Percentiles rank a stretch among this genome's conserved stretches.
Conservation (phyloP, 768 basidiomycete species). For the Lentinula detonsa region DNA sequence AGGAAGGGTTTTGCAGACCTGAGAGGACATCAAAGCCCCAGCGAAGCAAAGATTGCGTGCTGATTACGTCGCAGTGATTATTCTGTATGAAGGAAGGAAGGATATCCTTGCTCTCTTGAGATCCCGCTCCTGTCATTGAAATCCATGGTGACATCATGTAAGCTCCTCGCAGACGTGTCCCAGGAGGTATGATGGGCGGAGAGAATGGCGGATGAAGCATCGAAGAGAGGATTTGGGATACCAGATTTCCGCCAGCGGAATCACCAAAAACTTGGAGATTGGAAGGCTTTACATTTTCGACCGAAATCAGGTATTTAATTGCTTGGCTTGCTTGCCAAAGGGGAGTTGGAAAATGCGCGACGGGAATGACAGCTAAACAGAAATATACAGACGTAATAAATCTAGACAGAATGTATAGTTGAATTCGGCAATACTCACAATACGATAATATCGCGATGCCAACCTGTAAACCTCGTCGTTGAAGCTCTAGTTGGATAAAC, state of each 20-base stretch:
- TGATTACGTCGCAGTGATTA: slow-evolving; percentile 20
- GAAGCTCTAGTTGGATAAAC: slow-evolving; percentile 3
- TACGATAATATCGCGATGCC: slow-evolving; percentile 9
- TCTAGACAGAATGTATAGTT: background rate
- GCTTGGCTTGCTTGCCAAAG: slow-evolving; percentile 12
- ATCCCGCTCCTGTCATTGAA: slow-evolving; percentile 16
- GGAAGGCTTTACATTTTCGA: slow-evolving; percentile 10
- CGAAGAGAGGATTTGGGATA: slow-evolving; percentile 14
- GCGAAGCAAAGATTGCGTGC: slow-evolving; percentile 3
- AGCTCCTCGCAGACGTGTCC: slow-evolving; percentile 22
- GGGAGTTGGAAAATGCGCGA: slow-evolving; percentile 12
- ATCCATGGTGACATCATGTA: slow-evolving; percentile 29
- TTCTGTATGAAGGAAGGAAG: slow-evolving; percentile 18
- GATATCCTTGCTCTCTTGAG: background rate
- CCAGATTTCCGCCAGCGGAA: slow-evolving; percentile 16
- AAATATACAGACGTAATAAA: background rate
- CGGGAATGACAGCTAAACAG: slow-evolving; percentile 11
- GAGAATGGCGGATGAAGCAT: slow-evolving; percentile 14
- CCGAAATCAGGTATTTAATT: slow-evolving; percentile 13
- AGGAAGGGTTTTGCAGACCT: slow-evolving; percentile 15
- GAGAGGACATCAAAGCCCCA: slow-evolving; percentile 18
- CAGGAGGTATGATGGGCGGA: slow-evolving; percentile 10
- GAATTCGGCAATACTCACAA: background rate
- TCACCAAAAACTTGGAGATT: slow-evolving; percentile 15
- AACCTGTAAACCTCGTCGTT: background rate